Base-by-base conservation (phyloP, 1,284 basidiomycete genomes). In the Ganoderma resinaceum region DNA sequence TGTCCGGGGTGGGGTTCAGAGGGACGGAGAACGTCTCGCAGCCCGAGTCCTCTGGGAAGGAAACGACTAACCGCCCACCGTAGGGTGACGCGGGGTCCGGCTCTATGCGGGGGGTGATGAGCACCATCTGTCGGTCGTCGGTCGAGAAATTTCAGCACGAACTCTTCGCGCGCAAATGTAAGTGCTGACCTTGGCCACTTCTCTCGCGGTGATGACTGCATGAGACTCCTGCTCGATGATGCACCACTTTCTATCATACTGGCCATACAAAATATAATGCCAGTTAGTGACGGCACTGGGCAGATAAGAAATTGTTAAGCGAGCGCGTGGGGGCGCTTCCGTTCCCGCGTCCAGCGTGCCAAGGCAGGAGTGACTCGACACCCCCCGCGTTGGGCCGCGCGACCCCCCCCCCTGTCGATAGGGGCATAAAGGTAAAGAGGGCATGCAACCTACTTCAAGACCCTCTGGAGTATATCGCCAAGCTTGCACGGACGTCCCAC, bases 231-330 rank as follows among this genome's bases (percentile, higher is more conserved):
- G 84, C 72, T 91, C 89, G 53, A 92, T 83, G 72, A 93, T 84
- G 68, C 86, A 89, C 86, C 91, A 92, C 77, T 82, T 84, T 70
- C 92, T 84, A 75, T 94, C 92, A 74, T 90, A 82, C 91, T 93
- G 5, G 3, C 4, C 8, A 7, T 7, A 11, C 61, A 3, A 38
- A n/a, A 40, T 20, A 63, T 29, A 40, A 33, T 8, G 7, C 9
- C 26, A 57, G 49, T 18, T 12, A 52, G 7, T 38, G 16, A 49
- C n/a, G n/a, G 18, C 43, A 26, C 46, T 20, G 46, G 20, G n/a
- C n/a, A 20, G 20, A 11, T 20, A n/a, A 49, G 46, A 49, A 49
- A n/a, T 26, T 7, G n/a, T 26, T 26, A 49, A 23, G 18, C 46
- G 46, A 49, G 46, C 46, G 46, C 46, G 26, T 29, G 52, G n/a